Evolutionary conservation across 176 grass and related monocot genomes (phyloP).

Genomic region (Musa troglodytarum): DNA sequence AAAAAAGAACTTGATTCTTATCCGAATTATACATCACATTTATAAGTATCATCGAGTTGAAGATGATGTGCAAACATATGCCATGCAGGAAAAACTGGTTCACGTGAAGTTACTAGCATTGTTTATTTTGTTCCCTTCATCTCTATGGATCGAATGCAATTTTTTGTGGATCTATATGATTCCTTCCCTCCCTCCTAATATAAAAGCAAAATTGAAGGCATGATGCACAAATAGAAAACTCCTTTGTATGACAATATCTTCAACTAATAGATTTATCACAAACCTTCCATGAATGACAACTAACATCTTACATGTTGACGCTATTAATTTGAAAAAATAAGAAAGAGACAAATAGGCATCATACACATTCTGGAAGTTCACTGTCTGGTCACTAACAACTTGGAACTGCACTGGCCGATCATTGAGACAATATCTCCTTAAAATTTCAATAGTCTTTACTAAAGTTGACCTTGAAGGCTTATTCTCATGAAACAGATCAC

Average conservation of each 20-base stretch:
- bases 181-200: no score
- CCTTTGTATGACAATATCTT: not conserved
- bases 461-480: constrained; percentile 71
- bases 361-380: constrained; percentile 57
- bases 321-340: not conserved
- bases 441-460: constrained; percentile 63
- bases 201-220: not conserved
- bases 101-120: not conserved
- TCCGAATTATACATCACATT: not conserved
- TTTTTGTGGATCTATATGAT: no score
- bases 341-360: not conserved
- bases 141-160: no score
- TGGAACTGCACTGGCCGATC: constrained; percentile 51
- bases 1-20: not conserved
- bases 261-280: not conserved
- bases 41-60: not conserved
- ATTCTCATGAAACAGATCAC: constrained; percentile 81
- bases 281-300: not conserved
- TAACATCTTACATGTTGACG: not conserved
- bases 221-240: not conserved
- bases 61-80: not conserved
- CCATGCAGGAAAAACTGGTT: not conserved
- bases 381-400: constrained; percentile 60
- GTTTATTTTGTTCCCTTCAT: no score
- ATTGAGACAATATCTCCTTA: constrained; percentile 45